These are phyloP conservation scores for Tulasnella sp. DNA, from an alignment of 768 basidiomycete genomes.

Conservation along the genomic window DNA sequence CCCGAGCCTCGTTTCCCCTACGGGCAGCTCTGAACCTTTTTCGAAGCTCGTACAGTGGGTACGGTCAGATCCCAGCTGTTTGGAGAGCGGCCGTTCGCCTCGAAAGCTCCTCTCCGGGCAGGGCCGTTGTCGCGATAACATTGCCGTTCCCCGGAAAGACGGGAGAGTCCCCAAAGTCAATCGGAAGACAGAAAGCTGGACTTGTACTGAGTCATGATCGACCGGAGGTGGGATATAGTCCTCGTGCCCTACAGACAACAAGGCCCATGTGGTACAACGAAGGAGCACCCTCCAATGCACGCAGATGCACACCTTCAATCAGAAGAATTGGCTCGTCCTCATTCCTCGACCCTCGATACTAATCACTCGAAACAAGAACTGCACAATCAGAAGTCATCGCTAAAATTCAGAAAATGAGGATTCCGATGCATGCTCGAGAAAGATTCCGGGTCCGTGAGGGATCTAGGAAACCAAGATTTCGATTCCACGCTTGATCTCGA, in stretches of 20 bases:
- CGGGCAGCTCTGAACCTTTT: not conserved
- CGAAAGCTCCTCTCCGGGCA: not conserved
- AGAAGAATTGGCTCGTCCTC: not conserved
- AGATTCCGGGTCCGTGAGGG: not conserved
- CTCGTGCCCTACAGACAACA: not conserved
- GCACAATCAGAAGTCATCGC: too few relatives aligned
- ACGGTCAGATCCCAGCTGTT: not conserved
- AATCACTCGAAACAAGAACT: too few relatives aligned
- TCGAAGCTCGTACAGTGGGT: not conserved
- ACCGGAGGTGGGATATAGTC: not conserved
- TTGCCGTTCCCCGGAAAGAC: not conserved
- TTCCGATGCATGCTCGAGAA: not conserved
- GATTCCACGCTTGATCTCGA: not conserved
- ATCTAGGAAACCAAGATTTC: not conserved
- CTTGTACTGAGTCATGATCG: not conserved
- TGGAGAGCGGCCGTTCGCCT: not conserved
- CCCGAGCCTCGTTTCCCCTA: not conserved
- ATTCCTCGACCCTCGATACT: not conserved
- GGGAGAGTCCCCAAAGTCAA: not conserved
- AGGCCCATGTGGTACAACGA: not conserved
- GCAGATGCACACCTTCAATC: not conserved
- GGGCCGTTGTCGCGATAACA: not conserved
- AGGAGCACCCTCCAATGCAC: not conserved
- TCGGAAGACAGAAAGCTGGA: not conserved
- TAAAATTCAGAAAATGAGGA: too few relatives aligned